Evolutionary conservation across 2,329 filamentous ascomycete genomes (phyloP).

Genomic region (Botrytis sinoallii): DNA sequence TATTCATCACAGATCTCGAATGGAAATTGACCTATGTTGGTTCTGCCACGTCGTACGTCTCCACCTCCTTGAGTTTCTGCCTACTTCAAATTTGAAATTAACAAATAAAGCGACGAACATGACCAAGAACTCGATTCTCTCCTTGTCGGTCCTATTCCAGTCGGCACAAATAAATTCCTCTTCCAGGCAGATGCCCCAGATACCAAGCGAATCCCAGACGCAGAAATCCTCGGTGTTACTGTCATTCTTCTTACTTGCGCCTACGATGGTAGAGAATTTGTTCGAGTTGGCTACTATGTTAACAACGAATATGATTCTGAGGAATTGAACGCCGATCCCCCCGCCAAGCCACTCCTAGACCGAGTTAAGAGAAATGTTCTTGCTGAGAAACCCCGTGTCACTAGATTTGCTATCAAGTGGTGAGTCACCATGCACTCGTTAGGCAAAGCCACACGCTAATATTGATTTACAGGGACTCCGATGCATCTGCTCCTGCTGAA

Average conservation of each 20-base stretch:
- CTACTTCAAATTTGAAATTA: slow-evolving; percentile 10
- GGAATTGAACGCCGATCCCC: slow-evolving; percentile 83
- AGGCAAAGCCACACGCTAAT: slow-evolving; percentile 28
- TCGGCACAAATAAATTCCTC: slow-evolving; percentile 97
- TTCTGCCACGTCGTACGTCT: slow-evolving; percentile 87
- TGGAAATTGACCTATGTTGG: slow-evolving; percentile 99
- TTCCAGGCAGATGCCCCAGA: slow-evolving; percentile 95
- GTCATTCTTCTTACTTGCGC: slow-evolving; percentile 95
- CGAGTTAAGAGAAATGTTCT: slow-evolving; percentile 89
- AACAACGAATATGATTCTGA: slow-evolving; percentile 98
- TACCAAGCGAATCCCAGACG: slow-evolving; percentile 84
- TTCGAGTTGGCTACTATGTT: slow-evolving; percentile 97
- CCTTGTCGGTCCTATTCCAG: slow-evolving; percentile 93
- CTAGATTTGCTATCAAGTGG: slow-evolving; percentile 98
- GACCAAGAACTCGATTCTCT: slow-evolving; percentile 98
- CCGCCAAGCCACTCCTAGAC: slow-evolving; percentile 87
- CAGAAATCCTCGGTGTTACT: slow-evolving; percentile 94
- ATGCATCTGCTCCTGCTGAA: slow-evolving; percentile 91
- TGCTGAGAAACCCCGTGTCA: slow-evolving; percentile 95
- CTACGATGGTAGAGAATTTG: slow-evolving; percentile 95
- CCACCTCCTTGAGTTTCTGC: slow-evolving; percentile 4
- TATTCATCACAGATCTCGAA: slow-evolving; percentile 69
- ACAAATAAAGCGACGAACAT: slow-evolving; percentile 59
- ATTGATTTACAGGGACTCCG: slow-evolving; percentile 72
- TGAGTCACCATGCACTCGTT: slow-evolving; percentile 45